Evolutionary conservation across 2,329 filamentous ascomycete species (phyloP).

Genomic region (Microdochium paspali): DNA sequence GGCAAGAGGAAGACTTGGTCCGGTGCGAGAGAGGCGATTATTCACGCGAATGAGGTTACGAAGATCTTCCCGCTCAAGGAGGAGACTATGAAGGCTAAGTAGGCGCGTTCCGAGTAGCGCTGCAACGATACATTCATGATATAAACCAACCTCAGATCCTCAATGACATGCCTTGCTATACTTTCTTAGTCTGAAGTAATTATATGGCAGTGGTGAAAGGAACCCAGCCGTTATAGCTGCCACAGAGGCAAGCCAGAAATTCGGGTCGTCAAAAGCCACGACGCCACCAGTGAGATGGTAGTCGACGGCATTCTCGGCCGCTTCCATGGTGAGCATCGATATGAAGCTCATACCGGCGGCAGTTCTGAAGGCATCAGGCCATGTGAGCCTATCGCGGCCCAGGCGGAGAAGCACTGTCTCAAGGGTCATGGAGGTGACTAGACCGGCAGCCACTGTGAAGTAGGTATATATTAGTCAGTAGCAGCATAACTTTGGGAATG

Average conservation of each 20-base stretch:
- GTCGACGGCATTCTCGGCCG: constrained; percentile 43
- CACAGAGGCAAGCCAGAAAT: constrained; percentile 41
- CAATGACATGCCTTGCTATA: constrained; percentile 39
- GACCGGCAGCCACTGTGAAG: constrained; percentile 36
- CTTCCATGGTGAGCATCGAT: constrained; percentile 50
- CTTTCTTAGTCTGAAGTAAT: constrained; percentile 36
- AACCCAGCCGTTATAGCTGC: constrained; percentile 33
- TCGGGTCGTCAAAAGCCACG: constrained; percentile 32
- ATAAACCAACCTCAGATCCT: constrained; percentile 3
- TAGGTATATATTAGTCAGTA: constrained; percentile 2
- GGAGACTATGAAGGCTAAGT: not conserved
- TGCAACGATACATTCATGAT: too few relatives aligned
- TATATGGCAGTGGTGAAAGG: constrained; percentile 41
- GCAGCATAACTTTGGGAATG: too few relatives aligned
- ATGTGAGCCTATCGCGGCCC: constrained; percentile 36
- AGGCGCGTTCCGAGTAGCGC: not conserved
- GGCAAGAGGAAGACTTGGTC: constrained; percentile 27
- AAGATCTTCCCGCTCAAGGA: constrained; percentile 8
- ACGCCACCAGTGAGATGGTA: constrained; percentile 43
- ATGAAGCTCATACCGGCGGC: constrained; percentile 50
- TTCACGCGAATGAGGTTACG: constrained; percentile 14
- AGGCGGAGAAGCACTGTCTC: constrained; percentile 40
- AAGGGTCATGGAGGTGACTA: constrained; percentile 39
- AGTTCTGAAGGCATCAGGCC: constrained; percentile 35
- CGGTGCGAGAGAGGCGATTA: constrained; percentile 25